Percentiles rank a stretch among this genome's conserved stretches.
These are phyloP conservation scores for Candida sithepensis DNA, from an alignment of 805 yeast genomes.

Conservation along the genomic window DNA sequence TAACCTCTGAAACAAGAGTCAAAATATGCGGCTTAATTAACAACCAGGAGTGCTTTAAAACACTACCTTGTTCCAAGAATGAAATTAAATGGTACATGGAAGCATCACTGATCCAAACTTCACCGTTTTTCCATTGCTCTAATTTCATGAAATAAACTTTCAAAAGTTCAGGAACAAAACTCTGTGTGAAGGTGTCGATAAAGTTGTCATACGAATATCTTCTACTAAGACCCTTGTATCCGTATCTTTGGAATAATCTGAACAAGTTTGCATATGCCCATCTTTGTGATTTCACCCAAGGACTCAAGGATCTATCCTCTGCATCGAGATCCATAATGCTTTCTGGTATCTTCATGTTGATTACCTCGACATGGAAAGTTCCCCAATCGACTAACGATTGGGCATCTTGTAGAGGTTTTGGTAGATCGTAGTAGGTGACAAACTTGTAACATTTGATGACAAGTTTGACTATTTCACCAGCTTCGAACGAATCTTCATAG, in stretches of 20 bases:
- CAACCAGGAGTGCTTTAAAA: slow-evolving; percentile 60
- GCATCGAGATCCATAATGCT: slow-evolving; percentile 48
- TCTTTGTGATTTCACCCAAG: slow-evolving; percentile 76
- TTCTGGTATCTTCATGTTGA: slow-evolving; percentile 55
- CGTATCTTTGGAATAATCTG: slow-evolving; percentile 70
- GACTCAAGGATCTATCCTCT: slow-evolving; percentile 48
- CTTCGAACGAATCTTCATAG: slow-evolving; percentile 22
- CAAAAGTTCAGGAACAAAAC: slow-evolving; percentile 72
- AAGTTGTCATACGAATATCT: slow-evolving; percentile 62
- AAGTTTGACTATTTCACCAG: slow-evolving; percentile 72
- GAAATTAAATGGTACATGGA: slow-evolving; percentile 61
- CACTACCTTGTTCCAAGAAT: slow-evolving; percentile 60
- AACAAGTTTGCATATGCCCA: slow-evolving; percentile 83
- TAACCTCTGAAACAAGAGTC: slow-evolving; percentile 63
- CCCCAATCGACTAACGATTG: slow-evolving; percentile 65
- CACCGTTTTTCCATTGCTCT: slow-evolving; percentile 65
- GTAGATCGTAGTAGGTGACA: slow-evolving; percentile 76
- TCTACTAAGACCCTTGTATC: slow-evolving; percentile 42
- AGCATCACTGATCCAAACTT: slow-evolving; percentile 67
- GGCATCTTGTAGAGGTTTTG: slow-evolving; percentile 55
- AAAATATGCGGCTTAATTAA: slow-evolving; percentile 67
- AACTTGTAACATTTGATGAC: slow-evolving; percentile 78
- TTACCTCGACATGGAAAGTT: slow-evolving; percentile 65
- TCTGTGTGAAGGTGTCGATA: slow-evolving; percentile 46
- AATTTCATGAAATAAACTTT: slow-evolving; percentile 60